These are phyloP conservation scores for Ascochyta koolunga DNA, from an alignment of 2,329 filamentous ascomycete species.

Conservation along the genomic window DNA sequence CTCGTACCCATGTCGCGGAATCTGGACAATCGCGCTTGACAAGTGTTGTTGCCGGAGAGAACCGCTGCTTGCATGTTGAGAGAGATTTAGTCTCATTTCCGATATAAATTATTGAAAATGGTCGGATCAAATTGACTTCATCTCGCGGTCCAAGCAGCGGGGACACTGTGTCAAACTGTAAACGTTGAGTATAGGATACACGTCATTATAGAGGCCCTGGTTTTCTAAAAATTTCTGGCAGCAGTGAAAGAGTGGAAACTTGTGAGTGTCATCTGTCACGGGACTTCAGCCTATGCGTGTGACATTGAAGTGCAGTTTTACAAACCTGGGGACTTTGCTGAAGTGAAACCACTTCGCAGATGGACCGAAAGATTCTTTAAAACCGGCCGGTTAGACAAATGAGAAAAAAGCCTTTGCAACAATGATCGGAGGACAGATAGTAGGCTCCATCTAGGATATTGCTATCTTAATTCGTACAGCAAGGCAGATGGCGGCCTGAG, in stretches of 20 bases:
- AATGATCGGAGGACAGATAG: not conserved
- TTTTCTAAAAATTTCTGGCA: not conserved
- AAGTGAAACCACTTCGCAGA: not conserved
- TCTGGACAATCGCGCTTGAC: not conserved
- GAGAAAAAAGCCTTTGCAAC: not conserved
- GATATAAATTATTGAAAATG: not conserved
- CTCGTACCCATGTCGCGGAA: not conserved
- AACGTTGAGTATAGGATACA: not conserved
- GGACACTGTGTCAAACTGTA: not conserved
- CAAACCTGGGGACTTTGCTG: not conserved
- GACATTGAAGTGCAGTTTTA: not conserved
- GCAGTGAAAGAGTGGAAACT: too few relatives aligned
- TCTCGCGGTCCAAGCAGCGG: not conserved
- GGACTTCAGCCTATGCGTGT: not conserved
- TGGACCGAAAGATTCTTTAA: not conserved
- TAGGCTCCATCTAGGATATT: constrained; percentile 3
- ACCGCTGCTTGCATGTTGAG: not conserved
- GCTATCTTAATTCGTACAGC: not conserved
- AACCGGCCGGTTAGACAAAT: not conserved
- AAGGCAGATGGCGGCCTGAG: not conserved
- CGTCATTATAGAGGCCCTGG: not conserved
- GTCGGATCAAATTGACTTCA: not conserved
- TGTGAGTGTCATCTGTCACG: not conserved
- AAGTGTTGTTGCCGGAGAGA: not conserved
- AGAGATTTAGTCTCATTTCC: not conserved